A percentile compares a stretch with the other conserved stretches of the same genome.
phyloP scores from a whole-genome alignment of 2,329 filamentous ascomycete species.

The Apiospora pterosperma region DNA sequence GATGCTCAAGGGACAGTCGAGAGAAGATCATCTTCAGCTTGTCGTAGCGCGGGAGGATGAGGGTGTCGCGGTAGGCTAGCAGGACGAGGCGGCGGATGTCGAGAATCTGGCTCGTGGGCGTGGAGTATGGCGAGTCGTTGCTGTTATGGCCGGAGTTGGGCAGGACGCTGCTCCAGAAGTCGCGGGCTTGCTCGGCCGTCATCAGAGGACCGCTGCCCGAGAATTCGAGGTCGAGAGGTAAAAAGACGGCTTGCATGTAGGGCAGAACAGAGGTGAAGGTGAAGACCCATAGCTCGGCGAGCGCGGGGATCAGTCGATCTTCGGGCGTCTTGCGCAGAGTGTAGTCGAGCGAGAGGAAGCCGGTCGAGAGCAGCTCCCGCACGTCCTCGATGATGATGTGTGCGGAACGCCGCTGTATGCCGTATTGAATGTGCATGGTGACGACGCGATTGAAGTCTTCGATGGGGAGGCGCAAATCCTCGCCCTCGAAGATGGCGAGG shows the following conservation, averaged over 20 bases:
- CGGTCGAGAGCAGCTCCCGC: constrained; percentile 70
- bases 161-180: constrained; percentile 82
- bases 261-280: constrained; percentile 89
- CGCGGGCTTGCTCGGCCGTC: constrained; percentile 72
- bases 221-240: constrained; percentile 91
- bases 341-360: constrained; percentile 83
- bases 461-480: constrained; percentile 74
- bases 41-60: constrained; percentile 87
- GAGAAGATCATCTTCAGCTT: constrained; percentile 87
- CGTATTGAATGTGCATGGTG: constrained; percentile 73
- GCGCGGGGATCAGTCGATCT: constrained; percentile 80
- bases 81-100: constrained; percentile 89
- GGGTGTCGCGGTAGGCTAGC: constrained; percentile 80
- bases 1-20: constrained; percentile 78
- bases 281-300: constrained; percentile 92
- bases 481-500: constrained; percentile 75
- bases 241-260: constrained; percentile 91
- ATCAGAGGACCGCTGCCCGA: constrained; percentile 79
- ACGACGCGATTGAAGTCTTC: constrained; percentile 82
- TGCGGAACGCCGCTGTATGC: constrained; percentile 69
- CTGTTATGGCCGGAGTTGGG: constrained; percentile 26
- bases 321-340: constrained; percentile 76
- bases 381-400: constrained; percentile 73
- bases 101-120: constrained; percentile 49
- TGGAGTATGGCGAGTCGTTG: constrained; percentile 37